These are phyloP conservation scores for Rossbeevera mucosa DNA, from an alignment of 768 basidiomycete species.

Conservation along the genomic window DNA sequence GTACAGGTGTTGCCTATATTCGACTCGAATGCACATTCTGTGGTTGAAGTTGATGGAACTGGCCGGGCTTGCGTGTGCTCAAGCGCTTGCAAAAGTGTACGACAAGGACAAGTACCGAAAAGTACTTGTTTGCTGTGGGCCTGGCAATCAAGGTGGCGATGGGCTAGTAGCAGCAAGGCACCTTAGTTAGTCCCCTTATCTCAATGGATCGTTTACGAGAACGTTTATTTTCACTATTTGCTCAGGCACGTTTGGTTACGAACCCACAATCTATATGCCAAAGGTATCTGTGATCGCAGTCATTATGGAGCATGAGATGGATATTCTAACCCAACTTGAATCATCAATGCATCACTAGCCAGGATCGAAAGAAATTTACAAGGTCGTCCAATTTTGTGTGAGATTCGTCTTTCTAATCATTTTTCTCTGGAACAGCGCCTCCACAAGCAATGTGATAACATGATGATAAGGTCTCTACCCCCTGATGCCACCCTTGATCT, in stretches of 20 bases:
- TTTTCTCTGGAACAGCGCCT: slow-evolving; percentile 50
- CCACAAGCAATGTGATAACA: slow-evolving; percentile 82
- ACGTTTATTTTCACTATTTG: not conserved
- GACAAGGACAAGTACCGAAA: slow-evolving; percentile 59
- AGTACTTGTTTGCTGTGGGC: slow-evolving; percentile 94
- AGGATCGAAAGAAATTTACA: slow-evolving; percentile 89
- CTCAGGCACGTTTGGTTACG: slow-evolving; percentile 87
- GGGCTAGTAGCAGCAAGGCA: slow-evolving; percentile 96
- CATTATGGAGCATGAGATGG: not conserved
- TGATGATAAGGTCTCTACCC: slow-evolving; percentile 71
- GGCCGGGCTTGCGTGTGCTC: slow-evolving; percentile 91
- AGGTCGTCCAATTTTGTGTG: slow-evolving; percentile 39
- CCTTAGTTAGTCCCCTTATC: slow-evolving; percentile 50
- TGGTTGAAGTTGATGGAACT: slow-evolving; percentile 83
- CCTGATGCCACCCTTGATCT: slow-evolving; percentile 42
- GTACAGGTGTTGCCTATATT: not conserved
- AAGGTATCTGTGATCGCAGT: slow-evolving; percentile 50
- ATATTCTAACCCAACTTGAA: not conserved
- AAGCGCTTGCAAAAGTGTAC: slow-evolving; percentile 78
- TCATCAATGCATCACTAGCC: slow-evolving; percentile 48
- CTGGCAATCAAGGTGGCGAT: slow-evolving; percentile 97
- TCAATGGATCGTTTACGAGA: not conserved
- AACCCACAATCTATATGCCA: slow-evolving; percentile 87
- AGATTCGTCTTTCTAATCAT: not conserved
- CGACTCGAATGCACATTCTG: not conserved